Conservation (phyloP, 2,329 filamentous ascomycete genomes). For the Alternaria infectoria region DNA sequence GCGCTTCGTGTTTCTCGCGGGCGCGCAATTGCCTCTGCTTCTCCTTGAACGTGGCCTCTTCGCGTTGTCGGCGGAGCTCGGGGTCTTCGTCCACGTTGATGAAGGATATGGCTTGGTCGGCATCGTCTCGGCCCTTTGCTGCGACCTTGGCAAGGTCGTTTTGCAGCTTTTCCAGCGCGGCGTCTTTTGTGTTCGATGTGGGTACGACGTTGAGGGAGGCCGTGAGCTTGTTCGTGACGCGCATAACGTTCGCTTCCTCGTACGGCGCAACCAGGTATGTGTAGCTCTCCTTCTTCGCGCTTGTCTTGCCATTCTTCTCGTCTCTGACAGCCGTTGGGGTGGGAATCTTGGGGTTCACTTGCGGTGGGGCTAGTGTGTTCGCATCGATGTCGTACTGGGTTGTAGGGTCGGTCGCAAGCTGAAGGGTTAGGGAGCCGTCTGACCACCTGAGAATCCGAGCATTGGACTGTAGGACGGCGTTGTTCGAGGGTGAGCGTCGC, state of each 20-base stretch:
- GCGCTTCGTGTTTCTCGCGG: slow-evolving; percentile 70
- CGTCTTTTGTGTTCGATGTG: slow-evolving; percentile 71
- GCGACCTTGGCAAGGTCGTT: slow-evolving; percentile 70
- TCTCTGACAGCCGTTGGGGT: slow-evolving; percentile 51
- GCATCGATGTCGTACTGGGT: slow-evolving; percentile 77
- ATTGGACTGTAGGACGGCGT: slow-evolving; percentile 73
- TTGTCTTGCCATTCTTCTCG: slow-evolving; percentile 21
- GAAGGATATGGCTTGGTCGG: slow-evolving; percentile 66
- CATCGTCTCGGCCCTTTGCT: slow-evolving; percentile 52
- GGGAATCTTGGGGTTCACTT: slow-evolving; percentile 57
- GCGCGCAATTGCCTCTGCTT: slow-evolving; percentile 67
- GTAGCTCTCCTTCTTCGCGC: slow-evolving; percentile 68
- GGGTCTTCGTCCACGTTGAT: slow-evolving; percentile 75
- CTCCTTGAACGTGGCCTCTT: slow-evolving; percentile 77
- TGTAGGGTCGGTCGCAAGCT: slow-evolving; percentile 70
- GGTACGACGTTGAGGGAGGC: slow-evolving; percentile 73
- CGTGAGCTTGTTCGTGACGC: slow-evolving; percentile 77
- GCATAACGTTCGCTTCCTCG: slow-evolving; percentile 69
- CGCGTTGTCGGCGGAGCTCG: slow-evolving; percentile 74
- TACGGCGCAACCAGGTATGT: slow-evolving; percentile 78
- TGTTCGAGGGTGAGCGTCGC: slow-evolving; percentile 69
- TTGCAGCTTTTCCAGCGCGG: slow-evolving; percentile 72
- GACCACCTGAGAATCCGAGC: slow-evolving; percentile 78
- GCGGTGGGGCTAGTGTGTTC: slow-evolving; percentile 70
- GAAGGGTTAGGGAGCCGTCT: slow-evolving; percentile 77